Evolutionary conservation across 805 yeast genomes (phyloP).

Genomic region (Ascoidea rubescens): DNA sequence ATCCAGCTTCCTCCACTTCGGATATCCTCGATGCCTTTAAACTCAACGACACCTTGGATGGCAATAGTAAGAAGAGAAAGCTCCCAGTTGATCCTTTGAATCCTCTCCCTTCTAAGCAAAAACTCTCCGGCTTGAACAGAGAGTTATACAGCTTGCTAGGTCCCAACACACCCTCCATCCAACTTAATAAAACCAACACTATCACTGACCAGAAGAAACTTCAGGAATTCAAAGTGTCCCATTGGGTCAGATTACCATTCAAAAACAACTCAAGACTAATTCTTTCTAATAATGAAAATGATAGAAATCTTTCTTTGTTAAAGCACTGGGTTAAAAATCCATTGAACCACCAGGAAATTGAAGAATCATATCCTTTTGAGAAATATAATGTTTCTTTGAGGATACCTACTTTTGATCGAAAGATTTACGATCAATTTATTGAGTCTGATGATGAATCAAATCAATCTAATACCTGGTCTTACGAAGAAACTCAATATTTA

Average conservation of each 20-base stretch:
- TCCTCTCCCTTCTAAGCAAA: constrained; percentile 2
- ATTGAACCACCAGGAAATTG: constrained; percentile 10
- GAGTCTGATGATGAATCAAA: constrained; percentile 19
- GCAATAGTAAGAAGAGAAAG: too few relatives aligned
- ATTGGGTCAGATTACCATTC: constrained; percentile 69
- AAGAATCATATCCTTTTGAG: constrained; percentile 50
- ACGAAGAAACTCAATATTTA: constrained; percentile 65
- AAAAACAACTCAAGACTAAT: constrained; percentile 30
- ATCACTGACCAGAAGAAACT: constrained; percentile 28
- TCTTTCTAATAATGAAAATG: constrained; percentile 20
- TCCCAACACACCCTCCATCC: constrained; percentile 76
- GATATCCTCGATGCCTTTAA: too few relatives aligned
- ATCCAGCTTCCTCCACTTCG: too few relatives aligned
- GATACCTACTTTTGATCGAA: constrained; percentile 53
- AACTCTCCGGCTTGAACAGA: constrained; percentile 65
- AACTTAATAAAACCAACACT: not conserved
- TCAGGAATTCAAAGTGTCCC: constrained; percentile 53
- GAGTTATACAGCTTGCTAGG: constrained; percentile 84
- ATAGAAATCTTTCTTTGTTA: constrained; percentile 23
- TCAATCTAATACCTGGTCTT: constrained; percentile 37
- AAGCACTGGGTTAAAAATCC: constrained; percentile 84
- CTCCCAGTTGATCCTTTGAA: too few relatives aligned
- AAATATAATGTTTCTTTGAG: constrained; percentile 58
- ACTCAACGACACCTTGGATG: too few relatives aligned
- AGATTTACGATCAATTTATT: constrained; percentile 43